Evolutionary conservation across 768 basidiomycete genomes (phyloP).

Genomic region (Lentinula boryana): DNA sequence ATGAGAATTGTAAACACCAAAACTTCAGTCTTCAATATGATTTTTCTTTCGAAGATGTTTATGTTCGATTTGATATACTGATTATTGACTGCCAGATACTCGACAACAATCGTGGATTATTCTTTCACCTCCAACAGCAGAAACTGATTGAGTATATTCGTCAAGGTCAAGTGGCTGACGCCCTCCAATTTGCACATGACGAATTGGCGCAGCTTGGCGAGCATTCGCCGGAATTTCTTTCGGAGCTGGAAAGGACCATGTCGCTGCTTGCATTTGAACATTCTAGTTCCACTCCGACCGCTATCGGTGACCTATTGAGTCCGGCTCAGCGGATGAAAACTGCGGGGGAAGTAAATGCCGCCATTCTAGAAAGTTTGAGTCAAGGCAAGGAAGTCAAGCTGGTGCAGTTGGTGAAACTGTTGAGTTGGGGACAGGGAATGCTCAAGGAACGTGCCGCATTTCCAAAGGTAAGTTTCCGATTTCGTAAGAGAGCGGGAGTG

Average conservation of each 20-base stretch:
- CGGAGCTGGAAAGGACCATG: slow-evolving; percentile 93
- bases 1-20: slow-evolving; percentile 70
- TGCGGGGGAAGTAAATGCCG: slow-evolving; percentile 93
- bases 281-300: slow-evolving; percentile 49
- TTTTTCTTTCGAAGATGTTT: slow-evolving; percentile 11
- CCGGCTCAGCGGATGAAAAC: slow-evolving; percentile 89
- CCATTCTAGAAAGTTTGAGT: slow-evolving; percentile 87
- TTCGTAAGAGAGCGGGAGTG: slow-evolving; percentile 13
- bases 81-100: slow-evolving; percentile 64
- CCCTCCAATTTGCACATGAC: slow-evolving; percentile 85
- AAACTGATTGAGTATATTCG: slow-evolving; percentile 94
- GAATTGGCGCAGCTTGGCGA: slow-evolving; percentile 94
- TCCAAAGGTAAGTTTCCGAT: slow-evolving; percentile 29
- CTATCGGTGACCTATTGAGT: slow-evolving; percentile 75
- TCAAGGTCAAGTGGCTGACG: slow-evolving; percentile 69
- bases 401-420: slow-evolving; percentile 71
- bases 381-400: slow-evolving; percentile 93
- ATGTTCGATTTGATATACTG: slow-evolving; percentile 12
- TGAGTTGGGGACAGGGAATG: slow-evolving; percentile 85
- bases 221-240: slow-evolving; percentile 88
- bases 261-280: slow-evolving; percentile 82
- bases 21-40: slow-evolving; percentile 99
- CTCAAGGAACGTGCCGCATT: slow-evolving; percentile 75
- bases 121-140: slow-evolving; percentile 95
- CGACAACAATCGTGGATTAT: slow-evolving; percentile 89